Conservation (phyloP, 495 filamentous ascomycete species). For the Podospora conica region DNA sequence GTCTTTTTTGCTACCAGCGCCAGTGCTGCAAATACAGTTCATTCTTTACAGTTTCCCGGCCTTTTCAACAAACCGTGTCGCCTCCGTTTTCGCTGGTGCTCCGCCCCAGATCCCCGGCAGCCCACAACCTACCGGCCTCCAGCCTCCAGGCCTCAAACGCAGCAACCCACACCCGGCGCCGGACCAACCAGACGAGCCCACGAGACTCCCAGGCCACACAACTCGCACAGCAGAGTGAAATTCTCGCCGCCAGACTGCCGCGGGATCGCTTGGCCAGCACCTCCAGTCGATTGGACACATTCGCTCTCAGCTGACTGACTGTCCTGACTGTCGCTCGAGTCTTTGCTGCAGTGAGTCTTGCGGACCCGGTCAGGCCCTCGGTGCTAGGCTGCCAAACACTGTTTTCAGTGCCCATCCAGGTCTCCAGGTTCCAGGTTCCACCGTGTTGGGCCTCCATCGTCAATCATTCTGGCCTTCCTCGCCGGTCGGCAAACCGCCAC, state of each 20-base stretch:
- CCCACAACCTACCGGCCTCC: no score
- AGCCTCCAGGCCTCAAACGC: conserved; percentile 4
- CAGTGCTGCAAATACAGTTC: neutral
- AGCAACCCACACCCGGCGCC: neutral
- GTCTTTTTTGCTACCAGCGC: neutral
- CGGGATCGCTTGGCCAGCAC: conserved; percentile 1
- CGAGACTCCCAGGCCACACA: conserved; percentile 9
- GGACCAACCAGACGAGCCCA: conserved; percentile 24
- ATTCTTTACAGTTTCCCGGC: neutral
- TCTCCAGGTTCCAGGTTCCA: no score
- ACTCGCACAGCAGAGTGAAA: conserved; percentile 2
- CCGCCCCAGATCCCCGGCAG: conserved; percentile 5
- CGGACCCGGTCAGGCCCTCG: neutral
- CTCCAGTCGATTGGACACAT: conserved; percentile 1
- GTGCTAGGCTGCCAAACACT: no score
- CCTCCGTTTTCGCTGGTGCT: conserved; percentile 8
- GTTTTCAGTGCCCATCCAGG: no score
- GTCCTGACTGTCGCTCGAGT: neutral
- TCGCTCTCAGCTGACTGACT: neutral
- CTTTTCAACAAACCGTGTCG: neutral
- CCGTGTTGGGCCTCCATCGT: no score
- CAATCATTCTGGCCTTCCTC: neutral
- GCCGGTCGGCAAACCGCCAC: neutral
- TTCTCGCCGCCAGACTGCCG: conserved; percentile 4
- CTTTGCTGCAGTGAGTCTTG: conserved; percentile 6